phyloP scores from a whole-genome alignment of 257 asterid species.

The Misopates orontium region DNA sequence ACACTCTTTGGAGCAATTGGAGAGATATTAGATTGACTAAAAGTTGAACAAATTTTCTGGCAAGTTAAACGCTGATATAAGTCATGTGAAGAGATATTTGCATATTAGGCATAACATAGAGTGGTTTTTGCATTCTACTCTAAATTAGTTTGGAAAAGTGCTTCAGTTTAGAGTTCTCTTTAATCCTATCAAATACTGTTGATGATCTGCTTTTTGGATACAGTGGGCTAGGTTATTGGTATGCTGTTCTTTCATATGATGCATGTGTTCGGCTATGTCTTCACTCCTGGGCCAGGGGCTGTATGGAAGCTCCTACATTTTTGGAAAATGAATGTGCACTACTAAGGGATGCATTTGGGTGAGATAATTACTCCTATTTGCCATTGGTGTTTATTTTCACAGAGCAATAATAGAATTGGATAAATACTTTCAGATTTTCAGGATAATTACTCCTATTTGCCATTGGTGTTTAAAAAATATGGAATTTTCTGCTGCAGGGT shows the following conservation, averaged over 20 bases:
- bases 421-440: no score
- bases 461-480: not conserved
- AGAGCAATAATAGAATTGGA: no score
- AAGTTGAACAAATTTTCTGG: no score
- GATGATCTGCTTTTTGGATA: conserved; percentile 26
- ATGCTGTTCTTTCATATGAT: conserved; percentile 68
- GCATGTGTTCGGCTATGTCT: conserved; percentile 91
- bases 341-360: conserved; percentile 87
- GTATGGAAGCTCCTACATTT: conserved; percentile 72
- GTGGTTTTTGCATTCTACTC: no score
- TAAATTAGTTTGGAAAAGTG: no score
- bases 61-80: no score
- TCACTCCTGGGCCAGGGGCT: conserved; percentile 69
- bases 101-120: no score
- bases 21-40: no score
- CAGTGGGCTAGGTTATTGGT: conserved; percentile 87
- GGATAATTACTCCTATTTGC: conserved; percentile 17
- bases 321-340: conserved; percentile 79
- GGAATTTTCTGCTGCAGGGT: no score
- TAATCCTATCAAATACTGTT: conserved; percentile 9
- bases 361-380: conserved; percentile 23
- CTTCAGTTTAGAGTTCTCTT: no score
- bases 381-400: not conserved
- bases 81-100: no score
- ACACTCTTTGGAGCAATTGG: no score